Base-by-base conservation (phyloP, 495 filamentous ascomycete species). In the Annulohypoxylon bovei region DNA sequence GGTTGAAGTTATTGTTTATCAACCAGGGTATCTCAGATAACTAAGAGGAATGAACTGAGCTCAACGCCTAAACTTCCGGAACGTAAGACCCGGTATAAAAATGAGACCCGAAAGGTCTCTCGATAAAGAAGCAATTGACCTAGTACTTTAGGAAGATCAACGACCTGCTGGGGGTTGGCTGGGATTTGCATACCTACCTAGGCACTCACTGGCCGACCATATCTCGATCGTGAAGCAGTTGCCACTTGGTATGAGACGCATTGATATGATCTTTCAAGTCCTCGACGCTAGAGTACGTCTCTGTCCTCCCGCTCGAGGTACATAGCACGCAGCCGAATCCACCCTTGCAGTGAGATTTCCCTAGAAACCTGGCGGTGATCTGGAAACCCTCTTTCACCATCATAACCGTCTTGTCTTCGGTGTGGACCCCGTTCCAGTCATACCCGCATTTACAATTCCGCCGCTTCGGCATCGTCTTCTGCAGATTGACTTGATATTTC, bases 211-310 rank as follows among this genome's bases (percentile, higher is more conserved):
- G 57, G 23, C 68, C 65, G n/a, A 70, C 28, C 77, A 81, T 73
- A 39, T 81, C 79, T 61, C 70, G 73, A 46, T 81, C 79, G 30
- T 81, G 78, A 33, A 80, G 73, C 56, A 81, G 62, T 70, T 81
- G 77, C 79, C 79, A 81, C 66, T 81, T 81, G 35, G 72, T 75
- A 58, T 81, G 78, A 4, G 69, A 70, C 28, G 57, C 62, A 33
- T 80, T 77, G 53, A 81, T 77, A 37, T 81, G 78, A 16, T 68
- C 62, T 23, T 66, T 72, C 42, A 80, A 69, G 22, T 65, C 56
- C 35, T 72, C 75, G 25, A 75, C 72, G 14, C 56, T 77, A 18
- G 64, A 67, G 40, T 76, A 81, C 1, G 72, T 79, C 55, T 79
- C 75, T 0, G 74, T 76, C 35, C 65, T 74, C 8, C 78, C 79